These are phyloP conservation scores for Cokeromyces recurvatus DNA, from an alignment of 371 early-diverging fungal genomes.

Conservation along the genomic window DNA sequence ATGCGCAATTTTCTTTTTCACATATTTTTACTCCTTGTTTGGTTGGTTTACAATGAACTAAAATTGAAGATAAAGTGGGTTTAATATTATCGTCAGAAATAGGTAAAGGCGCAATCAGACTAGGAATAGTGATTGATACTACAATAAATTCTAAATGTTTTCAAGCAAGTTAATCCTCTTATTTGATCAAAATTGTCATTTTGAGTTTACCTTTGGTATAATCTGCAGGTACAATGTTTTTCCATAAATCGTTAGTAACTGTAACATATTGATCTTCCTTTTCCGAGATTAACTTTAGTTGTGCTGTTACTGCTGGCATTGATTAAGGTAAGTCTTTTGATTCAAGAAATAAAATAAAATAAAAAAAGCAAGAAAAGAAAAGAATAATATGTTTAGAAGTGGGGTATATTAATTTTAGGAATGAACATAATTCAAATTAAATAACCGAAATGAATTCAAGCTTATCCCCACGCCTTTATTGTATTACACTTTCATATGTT, in stretches of 20 bases:
- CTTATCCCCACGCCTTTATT: too few species aligned
- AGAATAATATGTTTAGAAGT: too few species aligned
- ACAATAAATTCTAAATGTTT: slow-evolving; percentile 10
- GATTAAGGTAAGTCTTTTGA: too few species aligned
- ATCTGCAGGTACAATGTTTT: slow-evolving; percentile 2
- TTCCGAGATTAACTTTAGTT: slow-evolving; percentile 1
- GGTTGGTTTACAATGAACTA: slow-evolving; percentile 12
- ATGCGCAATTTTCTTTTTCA: neutral
- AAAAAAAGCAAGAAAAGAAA: too few species aligned
- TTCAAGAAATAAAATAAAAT: too few species aligned
- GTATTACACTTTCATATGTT: too few species aligned
- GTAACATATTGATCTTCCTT: slow-evolving; percentile 14
- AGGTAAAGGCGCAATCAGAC: slow-evolving; percentile 1
- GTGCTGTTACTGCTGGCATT: slow-evolving; percentile 10
- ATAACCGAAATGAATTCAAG: too few species aligned
- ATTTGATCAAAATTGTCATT: neutral
- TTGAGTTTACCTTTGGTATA: slow-evolving; percentile 3
- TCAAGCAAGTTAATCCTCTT: neutral
- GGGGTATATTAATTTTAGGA: too few species aligned
- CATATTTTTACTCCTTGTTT: slow-evolving; percentile 12
- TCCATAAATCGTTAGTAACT: slow-evolving; percentile 17
- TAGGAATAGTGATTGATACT: slow-evolving; percentile 15
- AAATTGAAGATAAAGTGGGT: slow-evolving; percentile 2
- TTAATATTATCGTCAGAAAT: neutral
- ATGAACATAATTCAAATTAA: too few species aligned